A percentile compares a stretch with the other conserved stretches of the same genome.
Evolutionary conservation across 352 stramenopile genomes (phyloP).

Genomic region (Phytophthora colocasiae): DNA sequence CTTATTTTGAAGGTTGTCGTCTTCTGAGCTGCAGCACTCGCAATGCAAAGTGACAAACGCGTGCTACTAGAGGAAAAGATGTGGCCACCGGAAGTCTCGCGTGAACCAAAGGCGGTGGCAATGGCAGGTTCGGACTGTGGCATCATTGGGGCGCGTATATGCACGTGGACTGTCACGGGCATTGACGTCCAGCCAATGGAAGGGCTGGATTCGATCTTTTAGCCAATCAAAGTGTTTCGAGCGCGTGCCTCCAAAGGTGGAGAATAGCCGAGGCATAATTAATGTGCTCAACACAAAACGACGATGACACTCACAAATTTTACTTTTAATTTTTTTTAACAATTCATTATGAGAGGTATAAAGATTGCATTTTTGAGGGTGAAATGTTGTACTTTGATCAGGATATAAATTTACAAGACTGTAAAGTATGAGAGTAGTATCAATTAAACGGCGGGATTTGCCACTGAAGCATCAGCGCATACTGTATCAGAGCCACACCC

Average conservation of each 20-base stretch:
- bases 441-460: neutral
- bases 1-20: constrained; percentile 2
- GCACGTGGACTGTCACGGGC: constrained; percentile 10
- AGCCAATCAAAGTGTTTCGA: constrained; percentile 1
- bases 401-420: neutral
- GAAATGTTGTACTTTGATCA: neutral
- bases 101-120: constrained; percentile 10
- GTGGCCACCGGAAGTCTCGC: constrained; percentile 28
- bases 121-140: constrained; percentile 30
- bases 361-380: neutral
- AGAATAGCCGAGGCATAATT: constrained; percentile 26
- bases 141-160: constrained; percentile 19
- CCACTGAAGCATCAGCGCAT: neutral
- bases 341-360: neutral
- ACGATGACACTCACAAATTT: neutral
- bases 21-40: constrained; percentile 3
- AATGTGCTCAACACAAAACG: constrained; percentile 12
- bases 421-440: constrained; percentile 11
- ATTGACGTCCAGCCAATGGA: constrained; percentile 28
- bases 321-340: too few relatives aligned
- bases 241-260: constrained; percentile 34
- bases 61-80: constrained; percentile 24
- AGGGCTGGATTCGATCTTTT: neutral
- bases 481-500: constrained; percentile 5
- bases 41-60: constrained; percentile 17